Base-by-base conservation (phyloP, 2,329 filamentous ascomycete species). In the Pyricularia pennisetigena region DNA sequence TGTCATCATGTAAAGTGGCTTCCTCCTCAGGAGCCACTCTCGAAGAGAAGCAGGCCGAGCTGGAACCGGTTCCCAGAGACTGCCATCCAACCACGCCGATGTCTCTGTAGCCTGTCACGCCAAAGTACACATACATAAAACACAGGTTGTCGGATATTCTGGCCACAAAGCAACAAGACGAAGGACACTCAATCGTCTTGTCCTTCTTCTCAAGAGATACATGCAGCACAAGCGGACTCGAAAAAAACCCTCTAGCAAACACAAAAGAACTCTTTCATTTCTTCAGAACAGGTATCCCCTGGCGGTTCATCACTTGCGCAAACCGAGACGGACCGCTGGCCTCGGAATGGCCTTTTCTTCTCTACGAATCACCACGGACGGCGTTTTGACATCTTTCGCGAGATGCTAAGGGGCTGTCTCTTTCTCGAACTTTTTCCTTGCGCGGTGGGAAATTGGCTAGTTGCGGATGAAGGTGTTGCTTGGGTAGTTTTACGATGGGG, bases 1-100 rank as follows among this genome's bases (percentile, higher is more conserved):
- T 72, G 71, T 75, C 72, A 72, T 76, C 72, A 76, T 77, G 75
- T 77, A 77, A 74, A 76, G 57, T 61, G 57, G 8, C 24, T 61
- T 24, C 57, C 7, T 26, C 54, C 4, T 14, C 57, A n/a, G 23
- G n/a, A 61, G 57, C n/a, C 24, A 24, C 57, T 61, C 57, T 26
- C 57, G 9, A 26, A 26, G 57, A 61, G 57, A 61, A 26, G 57
- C 57, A 61, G 57, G 4, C 57, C 20, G 57, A 26, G 57, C 57
- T 61, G 16, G 57, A 61, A 4, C 23, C 23, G 23, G 20, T 54
- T 3, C 41, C 20, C 20, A 54, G 8, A 54, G 41, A 54, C 41
- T 54, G 41, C 41, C 41, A 54, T 5, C 41, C 41, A 54, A 54
- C 41, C n/a, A n/a, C 41, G 8, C 41, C 20, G 5, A 54, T 54